Conservation (phyloP, 202 grass and related monocot species). For the Musa balbisiana region DNA sequence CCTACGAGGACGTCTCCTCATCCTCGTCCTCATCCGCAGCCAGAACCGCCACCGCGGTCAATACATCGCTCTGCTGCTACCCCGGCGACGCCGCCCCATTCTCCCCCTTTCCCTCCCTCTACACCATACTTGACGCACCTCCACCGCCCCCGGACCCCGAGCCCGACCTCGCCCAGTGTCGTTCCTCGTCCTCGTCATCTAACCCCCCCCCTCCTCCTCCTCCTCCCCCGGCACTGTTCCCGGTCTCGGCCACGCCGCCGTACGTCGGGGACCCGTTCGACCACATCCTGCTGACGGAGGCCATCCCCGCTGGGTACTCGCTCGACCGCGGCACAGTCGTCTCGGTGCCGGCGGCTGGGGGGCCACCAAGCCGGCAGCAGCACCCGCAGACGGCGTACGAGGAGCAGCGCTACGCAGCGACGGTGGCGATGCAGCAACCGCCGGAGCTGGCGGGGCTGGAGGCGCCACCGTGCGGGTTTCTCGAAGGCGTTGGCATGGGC, state of each 20-base stretch:
- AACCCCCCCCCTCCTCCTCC: constrained; percentile 5
- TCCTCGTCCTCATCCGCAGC: constrained; percentile 41
- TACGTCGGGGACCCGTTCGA: constrained; percentile 5
- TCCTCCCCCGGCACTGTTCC: neutral
- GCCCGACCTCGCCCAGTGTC: constrained; percentile 25
- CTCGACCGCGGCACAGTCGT: neutral
- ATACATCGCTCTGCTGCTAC: neutral
- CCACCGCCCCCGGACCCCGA: constrained; percentile 18
- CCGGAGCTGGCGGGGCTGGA: neutral
- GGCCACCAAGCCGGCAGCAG: neutral
- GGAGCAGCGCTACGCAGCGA: neutral
- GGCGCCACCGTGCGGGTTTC: neutral
- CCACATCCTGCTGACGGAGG: neutral
- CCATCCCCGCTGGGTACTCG: neutral
- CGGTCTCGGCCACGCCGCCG: neutral
- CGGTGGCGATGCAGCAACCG: neutral
- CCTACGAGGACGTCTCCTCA: constrained; percentile 34
- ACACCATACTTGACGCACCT: constrained; percentile 34
- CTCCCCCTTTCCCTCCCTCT: constrained; percentile 44
- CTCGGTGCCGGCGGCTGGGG: neutral
- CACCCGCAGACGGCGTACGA: constrained; percentile 2
- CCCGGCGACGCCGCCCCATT: constrained; percentile 31
- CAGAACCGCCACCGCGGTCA: neutral
- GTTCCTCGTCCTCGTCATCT: constrained; percentile 26
- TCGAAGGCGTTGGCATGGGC: neutral